Evolutionary conservation across 441 rosid genomes (phyloP), one percentile per base, ranked within the genome.

Genomic region (Bocquillonia castaneifolia): DNA sequence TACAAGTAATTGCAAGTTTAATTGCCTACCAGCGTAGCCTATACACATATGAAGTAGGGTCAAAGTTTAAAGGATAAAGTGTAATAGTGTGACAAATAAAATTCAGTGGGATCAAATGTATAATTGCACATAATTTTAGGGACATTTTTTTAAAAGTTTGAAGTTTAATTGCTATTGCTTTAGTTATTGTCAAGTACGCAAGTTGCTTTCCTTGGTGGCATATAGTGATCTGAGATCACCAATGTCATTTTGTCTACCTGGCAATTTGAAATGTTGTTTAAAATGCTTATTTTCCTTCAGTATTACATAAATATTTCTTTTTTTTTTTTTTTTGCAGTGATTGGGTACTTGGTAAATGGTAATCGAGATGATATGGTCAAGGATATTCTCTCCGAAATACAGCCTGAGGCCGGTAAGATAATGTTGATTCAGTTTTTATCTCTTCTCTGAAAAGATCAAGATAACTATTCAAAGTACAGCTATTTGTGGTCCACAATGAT

Each of bases 321-420:
- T n/a, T n/a, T 29, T 20, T 57, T 59, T 5, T 22, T 61, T 42
- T 68, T 60, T 71, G 78, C 87, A 93, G 98, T 77, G 98, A 91
- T 69, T 93, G 97, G 98, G 97, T 93, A 66, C 91, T 93, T n/a
- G n/a, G n/a, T n/a, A 42, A 34, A 39, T 73, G 98, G 98, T 62
- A 89, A 84, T 74, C 81, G 95, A 53, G 98, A 93, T 78, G 98
- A 93, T 88, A 82, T 93, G 77, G 97, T 80, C 68, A 91, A 89
- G 82, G 96, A 93, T 79, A 84, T 93, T 69, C 55, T 86, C 67
- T 79, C 84, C 34, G 93, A 85, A 76, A 66, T 93, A 80, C 91
- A 85, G 78, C 87, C 84, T 28, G 87, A 84, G 63, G 85, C 76
- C 32, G 86, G 89, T 55, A 97, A 91, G 96, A 97, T 93, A 89